Evolutionary conservation across 2,329 filamentous ascomycete genomes (phyloP).

Genomic region (Alternaria brassicae): DNA sequence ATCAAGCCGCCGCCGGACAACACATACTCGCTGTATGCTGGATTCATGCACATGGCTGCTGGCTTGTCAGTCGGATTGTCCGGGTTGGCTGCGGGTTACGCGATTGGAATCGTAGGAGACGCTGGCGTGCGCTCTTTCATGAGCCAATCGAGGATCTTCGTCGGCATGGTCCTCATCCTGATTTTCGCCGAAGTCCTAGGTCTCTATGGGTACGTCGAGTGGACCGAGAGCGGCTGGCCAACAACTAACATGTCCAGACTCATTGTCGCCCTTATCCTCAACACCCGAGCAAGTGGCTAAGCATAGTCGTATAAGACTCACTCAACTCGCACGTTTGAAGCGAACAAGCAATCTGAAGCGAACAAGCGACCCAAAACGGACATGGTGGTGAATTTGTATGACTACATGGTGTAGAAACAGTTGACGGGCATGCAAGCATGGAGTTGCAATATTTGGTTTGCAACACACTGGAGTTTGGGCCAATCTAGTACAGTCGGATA

Average conservation of each 20-base stretch:
- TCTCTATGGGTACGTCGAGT: constrained; percentile 80
- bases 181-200: constrained; percentile 98
- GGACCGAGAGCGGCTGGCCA: background rate
- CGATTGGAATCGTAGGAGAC: constrained; percentile 95
- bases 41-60: constrained; percentile 91
- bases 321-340: background rate
- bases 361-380: background rate
- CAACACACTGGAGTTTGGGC: constrained; percentile 27
- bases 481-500: constrained; percentile 3
- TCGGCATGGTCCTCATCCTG: constrained; percentile 97
- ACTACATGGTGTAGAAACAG: constrained; percentile 37
- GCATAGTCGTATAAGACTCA: background rate
- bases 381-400: constrained; percentile 31
- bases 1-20: constrained; percentile 72
- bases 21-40: constrained; percentile 84
- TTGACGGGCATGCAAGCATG: constrained; percentile 29
- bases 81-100: constrained; percentile 57
- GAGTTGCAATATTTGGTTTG: constrained; percentile 17
- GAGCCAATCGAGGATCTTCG: constrained; percentile 94
- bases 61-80: constrained; percentile 75
- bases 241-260: constrained; percentile 62
- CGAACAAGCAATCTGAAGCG: background rate
- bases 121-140: constrained; percentile 92
- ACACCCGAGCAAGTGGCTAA: constrained; percentile 77
- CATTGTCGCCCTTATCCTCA: constrained; percentile 91